Percentiles rank a stretch among this genome's conserved stretches.
These are phyloP conservation scores for Cystofilobasidium bisporidii DNA, from an alignment of 768 basidiomycete genomes.

Conservation along the genomic window DNA sequence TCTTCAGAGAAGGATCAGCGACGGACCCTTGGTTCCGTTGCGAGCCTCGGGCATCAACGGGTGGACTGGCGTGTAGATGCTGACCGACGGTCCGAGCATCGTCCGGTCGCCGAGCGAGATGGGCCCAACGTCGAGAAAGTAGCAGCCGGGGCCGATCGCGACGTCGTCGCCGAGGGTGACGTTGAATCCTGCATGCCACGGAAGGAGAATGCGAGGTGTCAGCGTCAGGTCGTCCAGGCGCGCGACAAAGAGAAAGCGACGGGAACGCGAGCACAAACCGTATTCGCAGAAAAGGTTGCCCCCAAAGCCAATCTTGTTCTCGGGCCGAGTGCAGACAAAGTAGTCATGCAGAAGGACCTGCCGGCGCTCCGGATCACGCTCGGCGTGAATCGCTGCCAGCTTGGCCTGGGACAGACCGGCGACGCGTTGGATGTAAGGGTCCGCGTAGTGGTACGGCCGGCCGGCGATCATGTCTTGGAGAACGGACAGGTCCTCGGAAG, in stretches of 20 bases:
- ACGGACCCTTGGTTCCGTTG: constrained; percentile 4
- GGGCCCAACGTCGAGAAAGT: constrained; percentile 3
- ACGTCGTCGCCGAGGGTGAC: constrained; percentile 4
- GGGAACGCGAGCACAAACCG: not conserved
- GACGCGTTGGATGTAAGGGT: not conserved
- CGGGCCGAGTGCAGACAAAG: not conserved
- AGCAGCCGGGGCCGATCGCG: not conserved
- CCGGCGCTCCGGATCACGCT: not conserved
- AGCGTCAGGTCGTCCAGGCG: no score
- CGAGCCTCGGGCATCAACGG: constrained; percentile 7
- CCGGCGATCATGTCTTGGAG: constrained; percentile 4
- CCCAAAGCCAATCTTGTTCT: not conserved
- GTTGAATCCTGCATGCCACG: not conserved
- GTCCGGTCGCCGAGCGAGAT: constrained; percentile 6
- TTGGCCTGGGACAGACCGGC: not conserved
- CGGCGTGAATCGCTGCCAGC: not conserved
- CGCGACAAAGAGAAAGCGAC: no score
- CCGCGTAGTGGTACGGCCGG: not conserved
- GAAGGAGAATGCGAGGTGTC: no score
- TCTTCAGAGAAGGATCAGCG: no score
- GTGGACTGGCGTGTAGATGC: constrained; percentile 11
- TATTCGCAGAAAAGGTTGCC: not conserved
- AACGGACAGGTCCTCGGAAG: not conserved
- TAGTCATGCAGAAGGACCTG: not conserved
- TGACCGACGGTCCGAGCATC: constrained; percentile 12